A percentile compares a stretch with the other conserved stretches of the same genome.
These are phyloP conservation scores for Ceratobasidium sp. DNA, from an alignment of 1,284 basidiomycete species.

Conservation along the genomic window DNA sequence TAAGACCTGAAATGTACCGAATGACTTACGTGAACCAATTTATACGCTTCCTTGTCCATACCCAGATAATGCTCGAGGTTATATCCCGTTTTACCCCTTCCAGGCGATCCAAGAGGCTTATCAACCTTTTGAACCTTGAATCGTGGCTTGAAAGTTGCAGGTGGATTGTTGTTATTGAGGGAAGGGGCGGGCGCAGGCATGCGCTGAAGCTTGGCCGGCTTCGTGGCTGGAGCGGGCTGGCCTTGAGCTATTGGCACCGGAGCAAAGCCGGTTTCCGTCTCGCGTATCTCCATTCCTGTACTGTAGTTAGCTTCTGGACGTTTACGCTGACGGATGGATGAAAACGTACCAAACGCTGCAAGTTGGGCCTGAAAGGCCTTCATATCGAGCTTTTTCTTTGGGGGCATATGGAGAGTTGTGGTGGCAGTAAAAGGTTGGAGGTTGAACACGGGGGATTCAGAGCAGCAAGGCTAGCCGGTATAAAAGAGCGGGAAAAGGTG, in stretches of 20 bases:
- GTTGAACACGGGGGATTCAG: not conserved
- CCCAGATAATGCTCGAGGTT: not conserved
- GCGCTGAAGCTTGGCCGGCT: too few relatives aligned
- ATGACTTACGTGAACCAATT: too few relatives aligned
- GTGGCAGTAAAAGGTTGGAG: too few relatives aligned
- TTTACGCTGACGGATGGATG: not conserved
- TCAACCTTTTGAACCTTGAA: not conserved
- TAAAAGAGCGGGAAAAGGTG: not conserved
- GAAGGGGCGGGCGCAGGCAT: too few relatives aligned
- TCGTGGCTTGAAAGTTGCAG: too few relatives aligned
- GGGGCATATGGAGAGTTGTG: not conserved
- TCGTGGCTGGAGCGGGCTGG: too few relatives aligned
- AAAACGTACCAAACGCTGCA: not conserved
- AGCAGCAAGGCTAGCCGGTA: not conserved
- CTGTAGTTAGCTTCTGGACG: too few relatives aligned
- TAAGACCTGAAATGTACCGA: not conserved
- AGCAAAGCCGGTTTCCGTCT: too few relatives aligned
- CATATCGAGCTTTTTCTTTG: not conserved
- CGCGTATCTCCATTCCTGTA: too few relatives aligned
- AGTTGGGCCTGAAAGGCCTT: not conserved
- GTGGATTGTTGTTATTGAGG: too few relatives aligned
- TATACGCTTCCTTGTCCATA: too few relatives aligned
- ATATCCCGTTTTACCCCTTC: not conserved
- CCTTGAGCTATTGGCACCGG: too few relatives aligned
- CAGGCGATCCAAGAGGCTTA: not conserved